Percentiles rank a stretch among this genome's conserved stretches.
These are phyloP conservation scores for Raphanus raphanistrum DNA, from an alignment of 345 rosid species.

Conservation along the genomic window DNA sequence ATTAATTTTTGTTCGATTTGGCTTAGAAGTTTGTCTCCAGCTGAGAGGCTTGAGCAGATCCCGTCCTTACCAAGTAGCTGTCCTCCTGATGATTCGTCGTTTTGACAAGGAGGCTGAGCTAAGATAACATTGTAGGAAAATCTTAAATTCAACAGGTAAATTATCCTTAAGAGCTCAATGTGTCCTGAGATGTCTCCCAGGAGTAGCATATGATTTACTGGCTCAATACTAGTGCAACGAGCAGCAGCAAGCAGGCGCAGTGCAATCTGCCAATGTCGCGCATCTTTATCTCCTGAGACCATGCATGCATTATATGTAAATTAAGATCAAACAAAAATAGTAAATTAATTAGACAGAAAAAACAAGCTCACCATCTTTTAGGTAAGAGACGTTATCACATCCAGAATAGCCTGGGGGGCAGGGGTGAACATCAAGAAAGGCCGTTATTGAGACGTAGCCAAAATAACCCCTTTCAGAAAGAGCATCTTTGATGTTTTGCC, in stretches of 20 bases:
- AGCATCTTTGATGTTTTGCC: not conserved
- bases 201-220: not conserved
- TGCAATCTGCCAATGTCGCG: not conserved
- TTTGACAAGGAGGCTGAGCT: not conserved
- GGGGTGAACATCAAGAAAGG: not conserved
- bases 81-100: not conserved
- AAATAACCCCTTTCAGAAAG: not conserved
- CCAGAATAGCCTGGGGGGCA: not conserved
- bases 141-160: not conserved
- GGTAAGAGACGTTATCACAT: not conserved
- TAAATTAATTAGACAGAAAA: not conserved
- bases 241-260: not conserved
- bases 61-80: not conserved
- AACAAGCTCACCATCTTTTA: not conserved
- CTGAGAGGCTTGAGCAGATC: not conserved
- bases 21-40: not conserved
- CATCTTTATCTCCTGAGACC: not conserved
- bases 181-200: not conserved
- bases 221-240: not conserved
- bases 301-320: not conserved
- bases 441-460: not conserved
- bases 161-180: not conserved
- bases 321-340: not conserved
- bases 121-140: not conserved
- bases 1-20: not conserved